Base-by-base conservation (phyloP, 2,329 filamentous ascomycete species). In the Oidium heveae region DNA sequence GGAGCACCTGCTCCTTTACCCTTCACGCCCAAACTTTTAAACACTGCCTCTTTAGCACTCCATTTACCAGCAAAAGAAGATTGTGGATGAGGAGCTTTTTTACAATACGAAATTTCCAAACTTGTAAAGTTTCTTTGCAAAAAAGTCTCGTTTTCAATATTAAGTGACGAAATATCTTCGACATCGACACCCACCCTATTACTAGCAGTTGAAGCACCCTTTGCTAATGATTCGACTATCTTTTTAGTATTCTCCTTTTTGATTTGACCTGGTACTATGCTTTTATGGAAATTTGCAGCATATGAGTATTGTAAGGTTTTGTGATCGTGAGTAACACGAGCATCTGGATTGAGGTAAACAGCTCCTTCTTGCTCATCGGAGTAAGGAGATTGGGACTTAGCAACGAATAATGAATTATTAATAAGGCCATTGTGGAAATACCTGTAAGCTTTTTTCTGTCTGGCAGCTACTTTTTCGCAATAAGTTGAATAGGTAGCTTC, bases 341-440 rank as follows among this genome's bases (percentile, higher is more conserved):
- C 86, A 57, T 87, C 80, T 5, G 93, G 91, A 75, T 98, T 94
- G 61, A 98, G 79, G 70, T 96, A 87, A 61, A 98, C 83, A 59
- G 82, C 77, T 68, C 78, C 77, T 70, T 94, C 83, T 71, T 91
- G 84, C 56, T 84, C 80, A 55, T 95, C 86, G 49, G 80, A 80
- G 71, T 96, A 98, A 47, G 91, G 93, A 47, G 88, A 76, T 67
- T 88, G 81, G 65, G 77, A 76, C 80, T 98, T 98, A 68, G 93
- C 88, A 58, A 94, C 87, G 70, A 98, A 98, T 68, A 98, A 77
- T 60, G 80, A 86, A 75, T 98, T 96, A 75, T 94, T 95, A 75
- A 96, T 88, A 68, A 98, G 75, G 59, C 89, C 88, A 63, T 94
- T 94, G 73, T 98, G 93, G 80, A 93, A 94, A 79, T 86, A 96